Percentiles rank a stretch among this genome's conserved stretches.
Conservation (phyloP, 805 yeast species). For the Nakazawaea molendinolei region DNA sequence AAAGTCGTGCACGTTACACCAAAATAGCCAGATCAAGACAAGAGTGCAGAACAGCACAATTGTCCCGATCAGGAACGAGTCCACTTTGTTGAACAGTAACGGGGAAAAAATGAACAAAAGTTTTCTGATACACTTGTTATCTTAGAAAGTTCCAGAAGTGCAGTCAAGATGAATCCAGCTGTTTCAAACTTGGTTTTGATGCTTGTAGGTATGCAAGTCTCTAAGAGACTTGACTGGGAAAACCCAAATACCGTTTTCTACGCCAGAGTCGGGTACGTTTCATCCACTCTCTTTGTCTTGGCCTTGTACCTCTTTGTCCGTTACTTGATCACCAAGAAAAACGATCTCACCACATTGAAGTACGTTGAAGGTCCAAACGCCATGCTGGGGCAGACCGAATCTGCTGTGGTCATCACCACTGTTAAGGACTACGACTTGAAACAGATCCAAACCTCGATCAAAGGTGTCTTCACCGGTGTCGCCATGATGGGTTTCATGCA, state of each 20-base stretch:
- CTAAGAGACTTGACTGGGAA: slow-evolving; percentile 84
- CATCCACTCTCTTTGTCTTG: slow-evolving; percentile 61
- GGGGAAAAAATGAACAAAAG: too few species aligned
- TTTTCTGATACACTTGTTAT: too few species aligned
- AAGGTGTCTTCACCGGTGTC: slow-evolving; percentile 77
- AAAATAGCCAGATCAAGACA: too few species aligned
- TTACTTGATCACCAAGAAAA: slow-evolving; percentile 57
- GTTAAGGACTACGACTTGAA: slow-evolving; percentile 90
- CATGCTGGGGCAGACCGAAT: slow-evolving; percentile 67
- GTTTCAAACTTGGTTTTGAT: slow-evolving; percentile 79
- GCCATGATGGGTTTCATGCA: slow-evolving; percentile 99
- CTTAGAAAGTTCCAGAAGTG: too few species aligned
- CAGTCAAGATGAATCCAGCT: slow-evolving; percentile 79
- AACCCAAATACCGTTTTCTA: slow-evolving; percentile 66
- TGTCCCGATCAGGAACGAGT: too few species aligned
- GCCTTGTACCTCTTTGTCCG: slow-evolving; percentile 62
- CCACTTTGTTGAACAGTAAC: too few species aligned
- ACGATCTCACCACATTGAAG: slow-evolving; percentile 88
- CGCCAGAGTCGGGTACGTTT: slow-evolving; percentile 66
- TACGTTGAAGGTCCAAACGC: slow-evolving; percentile 82
- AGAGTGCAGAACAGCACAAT: too few species aligned
- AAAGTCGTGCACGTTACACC: too few species aligned
- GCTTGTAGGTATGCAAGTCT: slow-evolving; percentile 94
- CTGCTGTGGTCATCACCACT: slow-evolving; percentile 79
- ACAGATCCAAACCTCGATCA: slow-evolving; percentile 75